Evolutionary conservation across 2,329 filamentous ascomycete genomes (phyloP), one percentile per base, ranked within the genome.

Genomic region (Paecilomyces variotii): DNA sequence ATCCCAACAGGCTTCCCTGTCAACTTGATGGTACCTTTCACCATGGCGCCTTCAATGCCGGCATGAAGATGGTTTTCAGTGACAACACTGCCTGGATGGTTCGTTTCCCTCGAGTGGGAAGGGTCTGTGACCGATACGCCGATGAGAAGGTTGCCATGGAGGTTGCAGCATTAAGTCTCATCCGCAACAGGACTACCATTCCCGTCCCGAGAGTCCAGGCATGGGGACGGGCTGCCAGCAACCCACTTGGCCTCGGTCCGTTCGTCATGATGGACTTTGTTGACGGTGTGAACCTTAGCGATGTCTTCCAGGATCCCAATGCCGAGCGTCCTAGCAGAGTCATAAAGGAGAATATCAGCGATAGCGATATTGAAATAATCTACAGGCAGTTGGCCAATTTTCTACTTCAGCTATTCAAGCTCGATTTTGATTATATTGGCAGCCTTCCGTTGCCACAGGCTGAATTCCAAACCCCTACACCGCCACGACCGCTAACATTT

Each of bases 291-390:
- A 14, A 11, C 61, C 67, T 70, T 55, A 61, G 53, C 30, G 60
- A 64, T 25, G 49, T 71, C 56, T 61, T 70, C 3, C 56, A 32
- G 26, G 64, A 69, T 54, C 63, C 79, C 71, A 3, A 72, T 69
- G 11, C 68, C 65, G 60, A 80, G 74, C 12, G 80, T 62, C 52
- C 72, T 14, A 65, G 68, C 9, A 75, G 73, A 2, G 77, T 79
- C 34, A 81, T 71, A 30, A 65, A 62, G 49, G 67, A 67, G 55
- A 66, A 71, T 50, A 65, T 71, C 57, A 65, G 57, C 25, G 64
- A 68, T 53, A 27, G 27, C 35, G 60, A 71, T 59, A 58, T 71
- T 53, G 64, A 71, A 56, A 2, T 60, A 59, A 65, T 69, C 51
- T 70, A 70, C 39, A 65, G 62, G 30, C 65, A 69, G 56, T 28